Base-by-base conservation (phyloP, 139 green algal genomes). In the Diplosphaera chodatii region DNA sequence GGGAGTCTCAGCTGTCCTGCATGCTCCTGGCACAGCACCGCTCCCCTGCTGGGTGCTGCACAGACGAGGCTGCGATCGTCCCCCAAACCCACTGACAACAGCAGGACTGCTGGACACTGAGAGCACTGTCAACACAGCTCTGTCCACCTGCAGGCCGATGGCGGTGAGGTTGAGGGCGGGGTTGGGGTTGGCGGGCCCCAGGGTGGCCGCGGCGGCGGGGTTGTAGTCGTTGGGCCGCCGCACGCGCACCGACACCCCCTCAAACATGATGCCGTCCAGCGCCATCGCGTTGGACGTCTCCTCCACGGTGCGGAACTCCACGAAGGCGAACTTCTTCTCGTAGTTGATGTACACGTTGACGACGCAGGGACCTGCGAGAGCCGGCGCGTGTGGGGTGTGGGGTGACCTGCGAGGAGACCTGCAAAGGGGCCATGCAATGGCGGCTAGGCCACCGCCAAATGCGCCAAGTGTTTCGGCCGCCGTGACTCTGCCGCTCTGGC, bases 291-390 rank as follows among this genome's bases (percentile, higher is more conserved):
- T 97, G 72, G 80, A 91, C 0, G 89, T 90, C 83, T 97, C 93
- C 81, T 96, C 91, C 2, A 96, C 92, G 84, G 89, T 94, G n/a
- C 91, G 74, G 72, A 97, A 90, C 84, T 99, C 95, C 63, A 98
- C 92, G 85, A 99, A 99, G 0, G 91, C 87, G 77, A 98, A 99
- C 78, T 96, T 95, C 83, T 97, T 97, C 79, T 98, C 96, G 32
- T 90, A 82, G 84, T 99, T 99, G 80, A 98, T 92, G 88, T 98
- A 98, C 15, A 98, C 93, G 68, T 98, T 97, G 30, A 98, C 84
- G 15, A 98, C 94, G 84, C 86, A 85, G 72, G 92, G 65, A 37
- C 91, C 91, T 90, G 84, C 77, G 74, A 6, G 31, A 63, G 37
- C 37, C 37, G 27, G 48, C 13, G 48, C 25, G 22, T 59, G 4